Evolutionary conservation across 768 basidiomycete species (phyloP).

Genomic region (Trametes cingulata): DNA sequence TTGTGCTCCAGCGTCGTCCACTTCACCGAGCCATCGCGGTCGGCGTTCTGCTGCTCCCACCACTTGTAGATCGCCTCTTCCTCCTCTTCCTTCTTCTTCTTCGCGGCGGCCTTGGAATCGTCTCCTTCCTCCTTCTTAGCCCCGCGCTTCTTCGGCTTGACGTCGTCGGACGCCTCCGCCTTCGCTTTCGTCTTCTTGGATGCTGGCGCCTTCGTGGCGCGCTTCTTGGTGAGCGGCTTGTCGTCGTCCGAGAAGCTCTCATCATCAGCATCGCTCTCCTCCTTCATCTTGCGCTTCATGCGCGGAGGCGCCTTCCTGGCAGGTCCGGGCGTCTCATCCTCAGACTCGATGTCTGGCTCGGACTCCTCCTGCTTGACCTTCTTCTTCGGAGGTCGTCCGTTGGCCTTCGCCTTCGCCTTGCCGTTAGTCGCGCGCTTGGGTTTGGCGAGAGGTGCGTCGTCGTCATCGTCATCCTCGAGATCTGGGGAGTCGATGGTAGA

Average conservation of each 20-base stretch:
- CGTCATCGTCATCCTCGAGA: conserved; percentile 43
- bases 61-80: conserved; percentile 78
- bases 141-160: conserved; percentile 38
- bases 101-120: conserved; percentile 44
- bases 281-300: conserved; percentile 43
- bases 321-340: conserved; percentile 35
- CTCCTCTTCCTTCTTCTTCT: conserved; percentile 57
- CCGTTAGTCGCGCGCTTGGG: conserved; percentile 48
- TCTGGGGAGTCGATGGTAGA: conserved; percentile 31
- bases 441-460: conserved; percentile 45
- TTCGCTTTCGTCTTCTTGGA: conserved; percentile 62
- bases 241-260: conserved; percentile 42
- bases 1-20: conserved; percentile 96
- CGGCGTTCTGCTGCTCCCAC: conserved; percentile 78
- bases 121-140: conserved; percentile 43
- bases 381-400: conserved; percentile 56
- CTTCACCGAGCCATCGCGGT: conserved; percentile 78
- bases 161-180: conserved; percentile 33
- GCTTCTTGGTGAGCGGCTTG: conserved; percentile 46
- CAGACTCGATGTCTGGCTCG: conserved; percentile 28
- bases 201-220: conserved; percentile 37
- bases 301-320: conserved; percentile 31
- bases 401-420: conserved; percentile 43
- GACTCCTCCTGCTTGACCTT: conserved; percentile 43
- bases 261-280: conserved; percentile 53